Base-by-base conservation (phyloP, 192 early-diverging fungal species). In the Mortierella alpina region DNA sequence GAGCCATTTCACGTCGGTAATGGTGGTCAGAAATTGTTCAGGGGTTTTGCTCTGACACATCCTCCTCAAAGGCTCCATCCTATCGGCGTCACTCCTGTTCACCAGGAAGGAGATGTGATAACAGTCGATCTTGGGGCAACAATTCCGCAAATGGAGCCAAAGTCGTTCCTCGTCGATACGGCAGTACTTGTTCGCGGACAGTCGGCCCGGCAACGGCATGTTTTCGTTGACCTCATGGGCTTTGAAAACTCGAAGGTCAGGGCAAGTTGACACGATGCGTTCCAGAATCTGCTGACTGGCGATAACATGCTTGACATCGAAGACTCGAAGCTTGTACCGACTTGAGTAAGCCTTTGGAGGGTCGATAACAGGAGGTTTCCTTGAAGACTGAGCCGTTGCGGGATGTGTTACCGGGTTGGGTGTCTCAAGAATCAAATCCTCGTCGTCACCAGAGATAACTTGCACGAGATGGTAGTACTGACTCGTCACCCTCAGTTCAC, bases 211-310 rank as follows among this genome's bases (percentile, higher is more conserved):
- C 20, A 8, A 45, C 45, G 40, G 48, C 44, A 61, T 18, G 13
- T 5, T 9, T 17, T n/a, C 46, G 23, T 53, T 68, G 6, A 42
- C 39, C 0, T 56, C 56, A 0, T 31, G 17, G 17, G 57, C 70
- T n/a, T 67, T 72, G 18, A 80, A 48, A 40, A 59, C 45, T 3
- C 48, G 50, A 13, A 80, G 70, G 3, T 72, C 39, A 14, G 77
- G 77, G 14, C 77, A 80, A 8, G 70, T 68, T 5, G 42, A 17
- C 2, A 68, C 7, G 12, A 80, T 14, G 15, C 60, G 59, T 48
- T 80, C 77, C 8, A 80, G 15, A 14, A 80, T 17, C 1, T 31
- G 53, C n/a, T 68, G 70, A 3, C 46, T 42, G 39, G 63, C 49
- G 1, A 31, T 8, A 10, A 62, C 59, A 9, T 22, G n/a, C 0